Evolutionary conservation across 2,329 filamentous ascomycete species (phyloP), one percentile per base, ranked within the genome.

Genomic region (Penicillium sp.): DNA sequence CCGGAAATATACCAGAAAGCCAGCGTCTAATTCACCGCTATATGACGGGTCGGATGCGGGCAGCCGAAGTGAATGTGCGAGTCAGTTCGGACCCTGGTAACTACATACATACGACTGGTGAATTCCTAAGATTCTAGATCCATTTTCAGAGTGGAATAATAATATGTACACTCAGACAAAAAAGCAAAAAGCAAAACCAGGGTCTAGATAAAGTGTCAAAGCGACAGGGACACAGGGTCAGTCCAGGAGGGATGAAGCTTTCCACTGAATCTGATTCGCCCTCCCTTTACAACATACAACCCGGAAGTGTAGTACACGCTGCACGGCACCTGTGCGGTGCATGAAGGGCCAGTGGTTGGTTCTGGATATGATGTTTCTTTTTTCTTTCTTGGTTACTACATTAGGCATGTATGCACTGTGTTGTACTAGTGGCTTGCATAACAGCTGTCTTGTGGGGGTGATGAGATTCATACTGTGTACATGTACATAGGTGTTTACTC

Each of bases 11-110:
- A n/a, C 16, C 30, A 12, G 35, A 43, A 31, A 42, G 29, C 25
- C 16, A 39, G 19, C 13, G 31, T n/a, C 18, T 19, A 54, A 51
- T 62, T 62, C 63, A 65, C 64, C 63, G 64, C 64, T 51, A 65
- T 64, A 52, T 66, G 63, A 66, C 63, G 57, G 37, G 55, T 64
- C 61, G 51, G 52, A 49, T 46, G 47, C 47, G 22, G 4, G 35
- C 27, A 34, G 18, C 9, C 25, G 30, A 19, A 12, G 13, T 10
- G 14, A 34, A 22, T 16, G 37, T n/a, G 30, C 4, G 22, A 25
- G 22, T 25, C 22, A 25, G 22, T 6, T 25, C 22, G 22, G 22
- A 25, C 22, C 7, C 22, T 2, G 8, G 7, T 25, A 25, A 3
- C n/a, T n/a, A n/a, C n/a, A n/a, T n/a, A n/a, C n/a, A n/a, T n/a